Evolutionary conservation across 2,329 filamentous ascomycete species (phyloP).

Genomic region (Cyclaneusma minus): DNA sequence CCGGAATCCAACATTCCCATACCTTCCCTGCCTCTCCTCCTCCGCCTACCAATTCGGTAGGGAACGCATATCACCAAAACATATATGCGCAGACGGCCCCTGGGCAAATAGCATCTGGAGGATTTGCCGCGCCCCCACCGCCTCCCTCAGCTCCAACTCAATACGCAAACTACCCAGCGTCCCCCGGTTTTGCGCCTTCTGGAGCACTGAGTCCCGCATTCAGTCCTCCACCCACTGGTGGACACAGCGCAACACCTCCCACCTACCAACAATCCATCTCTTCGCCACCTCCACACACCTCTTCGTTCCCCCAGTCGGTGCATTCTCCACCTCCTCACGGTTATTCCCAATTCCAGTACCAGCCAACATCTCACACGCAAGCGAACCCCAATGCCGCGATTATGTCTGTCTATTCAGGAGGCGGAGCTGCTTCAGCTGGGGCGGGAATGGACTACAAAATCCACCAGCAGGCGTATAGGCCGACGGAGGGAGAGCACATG

Average conservation of each 20-base stretch:
- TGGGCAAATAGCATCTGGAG: conserved; percentile 12
- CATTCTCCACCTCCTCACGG: conserved; percentile 32
- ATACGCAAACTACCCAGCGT: conserved; percentile 27
- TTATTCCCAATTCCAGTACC: conserved; percentile 39
- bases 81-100: no score
- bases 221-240: no score
- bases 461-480: conserved; percentile 56
- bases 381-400: no score
- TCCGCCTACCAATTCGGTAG: no score
- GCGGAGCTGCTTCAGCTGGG: conserved; percentile 12
- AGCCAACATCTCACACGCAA: no score
- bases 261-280: no score
- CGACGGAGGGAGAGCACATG: conserved; percentile 44
- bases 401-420: no score
- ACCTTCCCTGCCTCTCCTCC: no score
- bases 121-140: conserved; percentile 10
- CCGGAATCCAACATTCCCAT: no score
- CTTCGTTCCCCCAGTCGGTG: no score
- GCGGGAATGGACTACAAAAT: conserved; percentile 34
- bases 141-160: conserved; percentile 21
- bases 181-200: conserved; percentile 26
- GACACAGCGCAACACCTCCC: conserved; percentile 21
- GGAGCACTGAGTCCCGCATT: conserved; percentile 13
- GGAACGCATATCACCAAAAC: no score
- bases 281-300: no score